These are phyloP conservation scores for Neospermospora avenae DNA, from an alignment of 2,329 filamentous ascomycete species.

Conservation along the genomic window DNA sequence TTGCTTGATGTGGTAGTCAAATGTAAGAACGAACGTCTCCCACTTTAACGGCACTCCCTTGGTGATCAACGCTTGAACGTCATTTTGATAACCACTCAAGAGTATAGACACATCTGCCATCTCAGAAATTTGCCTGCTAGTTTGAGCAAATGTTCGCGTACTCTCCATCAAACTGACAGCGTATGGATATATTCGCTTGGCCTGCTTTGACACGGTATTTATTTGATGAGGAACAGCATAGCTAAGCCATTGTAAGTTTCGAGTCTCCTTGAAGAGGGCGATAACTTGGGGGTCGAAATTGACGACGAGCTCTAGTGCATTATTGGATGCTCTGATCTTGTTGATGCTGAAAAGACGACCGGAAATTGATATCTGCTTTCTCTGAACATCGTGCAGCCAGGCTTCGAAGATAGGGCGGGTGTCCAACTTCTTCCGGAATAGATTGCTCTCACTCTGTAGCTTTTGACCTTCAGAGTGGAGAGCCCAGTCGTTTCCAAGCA, in stretches of 20 bases:
- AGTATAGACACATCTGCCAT: constrained; percentile 88
- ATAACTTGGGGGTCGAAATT: constrained; percentile 98
- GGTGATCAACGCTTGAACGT: constrained; percentile 76
- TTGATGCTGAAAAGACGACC: constrained; percentile 88
- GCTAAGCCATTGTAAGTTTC: constrained; percentile 92
- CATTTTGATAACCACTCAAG: constrained; percentile 86
- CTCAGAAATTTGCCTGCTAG: constrained; percentile 74
- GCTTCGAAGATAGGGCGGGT: constrained; percentile 92
- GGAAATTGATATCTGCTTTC: constrained; percentile 85
- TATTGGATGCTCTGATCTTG: constrained; percentile 85
- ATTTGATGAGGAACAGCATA: constrained; percentile 93
- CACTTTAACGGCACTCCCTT: constrained; percentile 90
- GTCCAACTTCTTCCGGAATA: constrained; percentile 95
- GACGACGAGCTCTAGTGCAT: constrained; percentile 81
- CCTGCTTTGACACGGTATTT: constrained; percentile 94
- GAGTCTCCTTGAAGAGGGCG: constrained; percentile 95
- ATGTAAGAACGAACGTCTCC: constrained; percentile 97
- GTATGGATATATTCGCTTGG: constrained; percentile 97
- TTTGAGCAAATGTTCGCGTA: constrained; percentile 89
- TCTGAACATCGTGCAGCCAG: constrained; percentile 87
- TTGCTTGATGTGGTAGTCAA: constrained; percentile 80
- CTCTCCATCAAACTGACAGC: constrained; percentile 98
- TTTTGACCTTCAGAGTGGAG: constrained; percentile 94
- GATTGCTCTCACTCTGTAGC: constrained; percentile 81
- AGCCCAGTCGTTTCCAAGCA: constrained; percentile 91